Conservation (phyloP, 2,329 filamentous ascomycete species). For the Zopfia rhizophila region DNA sequence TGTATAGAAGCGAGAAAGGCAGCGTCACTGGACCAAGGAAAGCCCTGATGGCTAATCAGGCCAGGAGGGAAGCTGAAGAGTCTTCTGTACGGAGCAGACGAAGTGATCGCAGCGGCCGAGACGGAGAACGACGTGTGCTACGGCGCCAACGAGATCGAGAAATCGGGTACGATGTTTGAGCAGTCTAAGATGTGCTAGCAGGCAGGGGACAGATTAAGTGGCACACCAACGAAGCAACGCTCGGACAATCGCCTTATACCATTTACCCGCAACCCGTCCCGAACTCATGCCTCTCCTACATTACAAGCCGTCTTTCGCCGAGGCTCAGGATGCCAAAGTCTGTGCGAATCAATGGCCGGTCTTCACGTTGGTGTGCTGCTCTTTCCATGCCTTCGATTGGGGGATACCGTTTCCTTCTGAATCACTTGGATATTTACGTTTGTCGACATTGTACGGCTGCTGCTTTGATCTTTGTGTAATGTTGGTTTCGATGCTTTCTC, state of each 20-base stretch:
- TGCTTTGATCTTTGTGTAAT: too few relatives aligned
- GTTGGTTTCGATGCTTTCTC: too few relatives aligned
- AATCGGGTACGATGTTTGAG: slow-evolving; percentile 29
- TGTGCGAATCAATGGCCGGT: too few relatives aligned
- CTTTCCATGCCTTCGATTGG: too few relatives aligned
- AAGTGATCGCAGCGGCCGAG: slow-evolving; percentile 38
- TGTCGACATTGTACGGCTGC: slow-evolving; percentile 1
- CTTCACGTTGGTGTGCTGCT: too few relatives aligned
- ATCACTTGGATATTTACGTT: not conserved
- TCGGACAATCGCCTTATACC: too few relatives aligned
- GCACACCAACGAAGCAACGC: too few relatives aligned
- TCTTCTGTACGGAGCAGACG: slow-evolving; percentile 38
- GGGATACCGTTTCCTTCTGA: not conserved
- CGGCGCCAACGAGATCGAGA: slow-evolving; percentile 30
- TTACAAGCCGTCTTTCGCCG: too few relatives aligned
- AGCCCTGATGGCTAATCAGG: slow-evolving; percentile 25
- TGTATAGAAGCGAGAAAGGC: slow-evolving; percentile 41
- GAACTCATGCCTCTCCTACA: too few relatives aligned
- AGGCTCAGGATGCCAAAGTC: too few relatives aligned
- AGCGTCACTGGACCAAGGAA: slow-evolving; percentile 30
- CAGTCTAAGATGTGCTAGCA: not conserved
- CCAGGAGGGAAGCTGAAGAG: slow-evolving; percentile 44
- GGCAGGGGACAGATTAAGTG: not conserved
- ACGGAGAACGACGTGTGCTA: slow-evolving; percentile 36
- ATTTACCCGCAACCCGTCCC: too few relatives aligned